Evolutionary conservation across 164 flowering plant genomes (phyloP), one percentile per base, ranked within the genome.

Genomic region (Platanus orientalis): DNA sequence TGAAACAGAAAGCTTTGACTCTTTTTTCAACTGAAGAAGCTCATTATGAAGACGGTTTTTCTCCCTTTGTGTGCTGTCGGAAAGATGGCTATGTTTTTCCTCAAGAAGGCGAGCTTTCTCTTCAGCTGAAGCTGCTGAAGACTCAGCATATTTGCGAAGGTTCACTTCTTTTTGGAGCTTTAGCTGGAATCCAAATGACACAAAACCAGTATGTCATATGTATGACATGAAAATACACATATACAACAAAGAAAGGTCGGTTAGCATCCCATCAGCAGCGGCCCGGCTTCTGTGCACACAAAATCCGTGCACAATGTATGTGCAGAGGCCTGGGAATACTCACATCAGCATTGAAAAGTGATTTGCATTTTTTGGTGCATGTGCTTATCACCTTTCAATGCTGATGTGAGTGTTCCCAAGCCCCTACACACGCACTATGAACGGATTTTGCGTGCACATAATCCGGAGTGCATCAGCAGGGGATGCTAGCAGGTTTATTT

Each of bases 81-180:
- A 76, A 40, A 85, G 68, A 54, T 70, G 65, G 57, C 57, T 68
- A 57, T 89, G 76, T 55, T 81, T 81, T 68, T 70, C 75, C 69
- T 89, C 89, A 14, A 88, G 71, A 27, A 51, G n/a, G 10, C 50
- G 68, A 36, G 78, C 81, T 73, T 81, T 84, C 66, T 86, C 89
- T 72, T 85, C 88, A 66, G 92, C 83, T 26, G 79, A 69, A 67
- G 84, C 83, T 45, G 79, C 87, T 48, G 71, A 64, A 59, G 84
- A 72, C 71, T 94, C 97, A 4, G 96, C 89, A 49, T 81, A 79
- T 72, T 70, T 74, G 45, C 90, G 96, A 75, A 83, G 81, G 52
- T 78, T 78, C 45, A 61, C 62, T 78, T 94, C 99, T 60, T 78
- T 84, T 64, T 72, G 77, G 23, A 84, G 75, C 76, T 85, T 86